These are phyloP conservation scores for Hortaea werneckii DNA, from an alignment of 2,329 filamentous ascomycete genomes.

Conservation along the genomic window DNA sequence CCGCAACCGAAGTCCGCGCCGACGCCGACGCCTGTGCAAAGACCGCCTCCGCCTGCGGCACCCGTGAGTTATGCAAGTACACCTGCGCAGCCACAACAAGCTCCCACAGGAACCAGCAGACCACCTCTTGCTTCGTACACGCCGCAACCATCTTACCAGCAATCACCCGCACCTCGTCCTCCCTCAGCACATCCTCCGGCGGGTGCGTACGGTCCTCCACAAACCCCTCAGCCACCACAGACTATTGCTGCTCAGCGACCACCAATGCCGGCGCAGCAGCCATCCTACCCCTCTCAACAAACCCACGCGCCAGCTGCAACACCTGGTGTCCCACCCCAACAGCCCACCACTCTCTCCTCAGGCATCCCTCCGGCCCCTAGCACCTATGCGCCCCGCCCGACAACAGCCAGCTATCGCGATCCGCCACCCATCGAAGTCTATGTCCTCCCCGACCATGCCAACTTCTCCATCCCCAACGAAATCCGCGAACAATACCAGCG, in stretches of 20 bases:
- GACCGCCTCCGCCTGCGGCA: conserved; percentile 8
- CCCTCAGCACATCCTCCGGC: conserved; percentile 2
- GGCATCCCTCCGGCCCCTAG: conserved; percentile 25
- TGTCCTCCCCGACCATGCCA: conserved; percentile 60
- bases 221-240: conserved; percentile 11
- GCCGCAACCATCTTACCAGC: conserved; percentile 10
- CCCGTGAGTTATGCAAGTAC: conserved; percentile 2
- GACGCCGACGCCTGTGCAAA: conserved; percentile 19
- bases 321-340: conserved; percentile 10
- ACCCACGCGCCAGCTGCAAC: conserved; percentile 1
- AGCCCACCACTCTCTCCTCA: conserved; percentile 12
- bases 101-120: conserved; percentile 1
- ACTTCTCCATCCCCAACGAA: conserved; percentile 59
- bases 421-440: conserved; percentile 71
- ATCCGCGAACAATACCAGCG: conserved; percentile 66
- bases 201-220: conserved; percentile 6
- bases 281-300: conserved; percentile 1
- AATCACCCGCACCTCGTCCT: conserved; percentile 7
- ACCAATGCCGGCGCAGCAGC: conserved; percentile 1
- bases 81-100: conserved; percentile 7
- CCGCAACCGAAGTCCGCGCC: conserved; percentile 36
- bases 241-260: conserved; percentile 4
- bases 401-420: conserved; percentile 53
- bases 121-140: conserved; percentile 4
- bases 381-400: conserved; percentile 33